A percentile compares a stretch with the other conserved stretches of the same genome.
These are phyloP conservation scores for Peziza echinospora DNA, from an alignment of 495 filamentous ascomycete genomes.

Conservation along the genomic window DNA sequence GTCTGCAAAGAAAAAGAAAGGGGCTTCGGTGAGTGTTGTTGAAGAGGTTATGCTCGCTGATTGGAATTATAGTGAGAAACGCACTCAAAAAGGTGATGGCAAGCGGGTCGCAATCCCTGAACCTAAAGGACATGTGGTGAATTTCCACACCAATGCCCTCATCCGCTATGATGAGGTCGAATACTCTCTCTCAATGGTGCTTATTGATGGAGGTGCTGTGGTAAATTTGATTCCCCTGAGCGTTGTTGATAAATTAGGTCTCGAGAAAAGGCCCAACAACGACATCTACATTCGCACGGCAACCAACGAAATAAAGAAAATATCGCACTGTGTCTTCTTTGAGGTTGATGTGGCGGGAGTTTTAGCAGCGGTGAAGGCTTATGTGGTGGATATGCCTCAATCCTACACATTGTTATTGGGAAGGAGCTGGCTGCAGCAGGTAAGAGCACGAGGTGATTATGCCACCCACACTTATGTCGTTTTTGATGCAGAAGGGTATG, in stretches of 20 bases:
- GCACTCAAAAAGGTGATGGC: background rate
- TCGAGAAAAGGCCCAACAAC: too few species aligned
- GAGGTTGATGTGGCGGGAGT: background rate
- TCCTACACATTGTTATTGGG: background rate
- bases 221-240: too few species aligned
- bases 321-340: background rate
- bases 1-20: background rate
- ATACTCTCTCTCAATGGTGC: background rate
- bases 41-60: background rate
- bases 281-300: too few species aligned
- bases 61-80: background rate
- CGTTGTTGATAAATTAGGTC: too few species aligned
- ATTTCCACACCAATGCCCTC: background rate
- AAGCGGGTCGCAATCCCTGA: background rate
- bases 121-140: background rate
- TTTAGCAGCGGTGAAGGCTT: background rate
- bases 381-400: background rate
- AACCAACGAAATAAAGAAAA: background rate
- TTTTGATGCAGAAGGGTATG: background rate
- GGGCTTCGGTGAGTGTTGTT: background rate
- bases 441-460: background rate
- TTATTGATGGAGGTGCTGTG: background rate
- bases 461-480: background rate
- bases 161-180: background rate
- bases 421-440: background rate